phyloP scores from a whole-genome alignment of 331 rosid species.

The Rhamnella rubrinervis region DNA sequence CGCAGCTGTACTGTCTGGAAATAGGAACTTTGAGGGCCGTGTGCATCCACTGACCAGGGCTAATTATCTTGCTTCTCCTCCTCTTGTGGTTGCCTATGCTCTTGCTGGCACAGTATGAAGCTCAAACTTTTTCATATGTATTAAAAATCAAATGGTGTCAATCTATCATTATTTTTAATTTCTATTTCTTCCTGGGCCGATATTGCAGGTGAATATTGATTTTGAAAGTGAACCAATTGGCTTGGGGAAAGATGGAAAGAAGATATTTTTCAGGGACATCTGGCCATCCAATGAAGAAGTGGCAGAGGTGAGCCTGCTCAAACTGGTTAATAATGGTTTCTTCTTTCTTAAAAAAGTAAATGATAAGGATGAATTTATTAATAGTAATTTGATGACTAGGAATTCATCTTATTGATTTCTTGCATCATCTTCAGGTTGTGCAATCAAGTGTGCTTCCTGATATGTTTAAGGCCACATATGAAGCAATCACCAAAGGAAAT shows the following conservation, averaged over 20 bases:
- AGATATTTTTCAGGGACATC: constrained; percentile 69
- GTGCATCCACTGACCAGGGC: constrained; percentile 93
- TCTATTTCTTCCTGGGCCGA: background rate
- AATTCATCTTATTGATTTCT: constrained; percentile 18
- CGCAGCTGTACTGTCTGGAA: constrained; percentile 85
- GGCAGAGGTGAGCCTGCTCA: constrained; percentile 49
- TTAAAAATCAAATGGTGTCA: background rate
- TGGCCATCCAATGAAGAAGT: constrained; percentile 88
- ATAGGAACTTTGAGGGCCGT: constrained; percentile 90
- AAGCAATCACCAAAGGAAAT: constrained; percentile 87
- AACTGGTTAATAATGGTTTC: constrained; percentile 9
- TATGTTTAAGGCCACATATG: constrained; percentile 83
- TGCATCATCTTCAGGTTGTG: constrained; percentile 58
- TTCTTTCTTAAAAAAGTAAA: background rate
- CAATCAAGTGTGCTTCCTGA: constrained; percentile 89
- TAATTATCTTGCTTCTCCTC: constrained; percentile 91
- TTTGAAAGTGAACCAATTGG: constrained; percentile 74
- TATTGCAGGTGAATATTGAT: constrained; percentile 76
- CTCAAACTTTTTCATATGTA: background rate
- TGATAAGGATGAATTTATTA: background rate
- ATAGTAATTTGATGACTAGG: background rate
- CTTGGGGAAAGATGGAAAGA: constrained; percentile 58
- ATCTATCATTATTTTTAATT: no score
- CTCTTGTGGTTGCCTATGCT: constrained; percentile 90
- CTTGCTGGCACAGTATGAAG: constrained; percentile 84